Evolutionary conservation across 768 basidiomycete species (phyloP).

Genomic region (Kockovaella imperatae): DNA sequence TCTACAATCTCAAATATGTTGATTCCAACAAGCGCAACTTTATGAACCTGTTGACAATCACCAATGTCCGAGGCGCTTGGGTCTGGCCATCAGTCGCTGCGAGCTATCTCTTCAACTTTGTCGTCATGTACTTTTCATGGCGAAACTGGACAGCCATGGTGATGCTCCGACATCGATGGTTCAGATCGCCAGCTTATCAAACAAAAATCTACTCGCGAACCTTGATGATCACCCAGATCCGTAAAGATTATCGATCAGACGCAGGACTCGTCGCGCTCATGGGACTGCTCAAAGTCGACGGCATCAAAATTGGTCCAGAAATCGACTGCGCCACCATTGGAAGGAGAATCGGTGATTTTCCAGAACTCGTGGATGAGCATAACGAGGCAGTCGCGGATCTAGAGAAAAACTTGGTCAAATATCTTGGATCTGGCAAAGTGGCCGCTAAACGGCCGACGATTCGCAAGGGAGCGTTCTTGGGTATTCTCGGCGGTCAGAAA

Average conservation of each 20-base stretch:
- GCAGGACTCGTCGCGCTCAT: slow-evolving; percentile 58
- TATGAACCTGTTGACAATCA: slow-evolving; percentile 62
- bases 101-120: slow-evolving; percentile 63
- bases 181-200: slow-evolving; percentile 58
- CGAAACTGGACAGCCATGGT: slow-evolving; percentile 52
- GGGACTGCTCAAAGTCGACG: slow-evolving; percentile 45
- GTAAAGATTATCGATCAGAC: slow-evolving; percentile 73
- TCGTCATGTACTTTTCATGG: slow-evolving; percentile 40
- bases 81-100: slow-evolving; percentile 78
- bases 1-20: slow-evolving; percentile 70
- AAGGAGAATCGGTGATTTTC: slow-evolving; percentile 68
- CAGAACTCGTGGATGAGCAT: slow-evolving; percentile 74
- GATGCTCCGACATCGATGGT: slow-evolving; percentile 71
- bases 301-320: slow-evolving; percentile 44
- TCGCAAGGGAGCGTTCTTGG: slow-evolving; percentile 66
- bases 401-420: slow-evolving; percentile 78
- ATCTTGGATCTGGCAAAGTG: slow-evolving; percentile 73
- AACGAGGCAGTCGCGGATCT: slow-evolving; percentile 90
- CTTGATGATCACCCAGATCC: slow-evolving; percentile 63
- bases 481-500: slow-evolving; percentile 73
- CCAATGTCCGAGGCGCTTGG: slow-evolving; percentile 62
- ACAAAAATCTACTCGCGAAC: slow-evolving; percentile 90
- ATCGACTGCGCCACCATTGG: slow-evolving; percentile 44
- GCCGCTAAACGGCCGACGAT: slow-evolving; percentile 75
- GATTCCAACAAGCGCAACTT: slow-evolving; percentile 46